Conservation (phyloP, 805 yeast genomes). For the Zygoascus bituminiphila region DNA sequence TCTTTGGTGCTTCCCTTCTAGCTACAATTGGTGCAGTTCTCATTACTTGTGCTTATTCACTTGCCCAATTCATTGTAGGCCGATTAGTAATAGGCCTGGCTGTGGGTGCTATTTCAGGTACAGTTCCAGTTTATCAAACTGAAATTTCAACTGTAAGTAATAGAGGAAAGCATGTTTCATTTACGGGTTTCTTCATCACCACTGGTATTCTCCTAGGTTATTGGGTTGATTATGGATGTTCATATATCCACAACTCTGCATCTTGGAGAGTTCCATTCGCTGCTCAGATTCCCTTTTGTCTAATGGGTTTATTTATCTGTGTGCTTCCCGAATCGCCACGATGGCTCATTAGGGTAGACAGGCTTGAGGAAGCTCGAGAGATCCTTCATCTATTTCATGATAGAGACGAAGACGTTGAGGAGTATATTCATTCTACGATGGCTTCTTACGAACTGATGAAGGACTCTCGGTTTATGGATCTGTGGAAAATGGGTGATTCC, state of each 20-base stretch:
- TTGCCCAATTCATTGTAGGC: conserved; percentile 60
- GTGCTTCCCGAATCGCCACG: conserved; percentile 78
- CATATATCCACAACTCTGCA: conserved; percentile 36
- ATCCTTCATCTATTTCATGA: conserved; percentile 10
- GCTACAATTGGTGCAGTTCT: conserved; percentile 30
- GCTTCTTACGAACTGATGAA: conserved; percentile 9
- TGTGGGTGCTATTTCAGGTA: conserved; percentile 23
- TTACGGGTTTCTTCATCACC: conserved; percentile 56
- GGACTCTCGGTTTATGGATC: conserved; percentile 15
- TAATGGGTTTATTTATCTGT: conserved; percentile 35
- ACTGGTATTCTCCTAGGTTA: conserved; percentile 61
- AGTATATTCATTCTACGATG: conserved; percentile 11
- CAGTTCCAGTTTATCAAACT: conserved; percentile 54
- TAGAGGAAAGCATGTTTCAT: conserved; percentile 51
- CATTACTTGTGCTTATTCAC: conserved; percentile 30
- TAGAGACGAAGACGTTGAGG: neutral
- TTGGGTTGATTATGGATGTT: conserved; percentile 27
- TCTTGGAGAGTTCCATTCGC: conserved; percentile 26
- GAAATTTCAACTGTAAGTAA: conserved; percentile 7
- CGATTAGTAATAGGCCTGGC: conserved; percentile 39
- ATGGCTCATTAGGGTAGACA: conserved; percentile 59
- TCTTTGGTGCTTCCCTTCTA: conserved; percentile 45
- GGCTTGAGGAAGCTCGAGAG: conserved; percentile 48
- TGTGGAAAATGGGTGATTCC: conserved; percentile 35
- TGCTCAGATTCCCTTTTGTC: conserved; percentile 11